These are phyloP conservation scores for Umbelopsis sp. DNA, from an alignment of 192 early-diverging fungal genomes.

Conservation along the genomic window DNA sequence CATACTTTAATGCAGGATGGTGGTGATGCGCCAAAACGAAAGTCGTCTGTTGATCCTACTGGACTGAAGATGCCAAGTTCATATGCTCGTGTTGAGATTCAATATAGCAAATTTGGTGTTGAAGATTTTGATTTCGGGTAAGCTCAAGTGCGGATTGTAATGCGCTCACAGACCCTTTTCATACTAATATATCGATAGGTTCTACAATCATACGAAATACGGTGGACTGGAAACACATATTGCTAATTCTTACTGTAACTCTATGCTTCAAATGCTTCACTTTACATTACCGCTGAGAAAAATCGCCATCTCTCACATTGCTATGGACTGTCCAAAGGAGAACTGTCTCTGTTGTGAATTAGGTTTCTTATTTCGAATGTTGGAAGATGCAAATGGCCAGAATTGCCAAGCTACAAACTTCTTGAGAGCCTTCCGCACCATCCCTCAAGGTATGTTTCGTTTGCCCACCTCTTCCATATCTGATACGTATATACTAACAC, in stretches of 20 bases:
- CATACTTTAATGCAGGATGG: background rate
- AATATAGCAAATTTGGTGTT: conserved; percentile 92
- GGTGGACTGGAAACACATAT: conserved; percentile 94
- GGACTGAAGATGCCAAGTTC: conserved; percentile 60
- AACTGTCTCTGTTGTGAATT: conserved; percentile 91
- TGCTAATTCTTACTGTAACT: conserved; percentile 86
- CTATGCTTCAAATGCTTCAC: conserved; percentile 85
- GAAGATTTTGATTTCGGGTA: conserved; percentile 98
- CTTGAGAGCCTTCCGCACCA: conserved; percentile 77
- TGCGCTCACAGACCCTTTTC: no score
- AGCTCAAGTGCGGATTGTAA: conserved; percentile 45
- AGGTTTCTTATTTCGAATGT: conserved; percentile 90
- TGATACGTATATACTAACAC: background rate
- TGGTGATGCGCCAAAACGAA: conserved; percentile 20
- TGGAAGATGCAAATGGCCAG: conserved; percentile 85
- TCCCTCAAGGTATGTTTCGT: conserved; percentile 69
- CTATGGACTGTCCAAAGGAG: conserved; percentile 64
- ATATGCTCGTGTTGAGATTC: conserved; percentile 81
- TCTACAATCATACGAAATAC: conserved; percentile 86
- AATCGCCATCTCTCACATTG: conserved; percentile 75
- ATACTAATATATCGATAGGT: no score
- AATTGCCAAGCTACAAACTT: conserved; percentile 97
- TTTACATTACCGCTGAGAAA: conserved; percentile 66
- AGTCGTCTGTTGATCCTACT: conserved; percentile 28
- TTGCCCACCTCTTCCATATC: background rate